Evolutionary conservation across 78 protist genomes (phyloP).

Genomic region (Bodo saltans): DNA sequence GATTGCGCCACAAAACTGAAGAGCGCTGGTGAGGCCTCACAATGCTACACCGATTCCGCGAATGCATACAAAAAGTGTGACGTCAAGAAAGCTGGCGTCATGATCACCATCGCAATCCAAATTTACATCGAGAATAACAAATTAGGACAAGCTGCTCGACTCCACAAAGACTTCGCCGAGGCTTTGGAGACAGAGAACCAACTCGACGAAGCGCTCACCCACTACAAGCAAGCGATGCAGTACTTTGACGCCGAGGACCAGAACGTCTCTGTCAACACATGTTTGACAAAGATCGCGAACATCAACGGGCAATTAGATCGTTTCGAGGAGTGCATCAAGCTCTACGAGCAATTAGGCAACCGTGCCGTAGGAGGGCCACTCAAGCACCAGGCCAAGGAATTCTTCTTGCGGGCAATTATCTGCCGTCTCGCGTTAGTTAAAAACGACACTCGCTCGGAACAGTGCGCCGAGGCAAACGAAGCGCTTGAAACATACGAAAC

Average conservation of each 20-base stretch:
- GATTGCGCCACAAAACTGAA: conserved; percentile 40
- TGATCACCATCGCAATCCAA: conserved; percentile 48
- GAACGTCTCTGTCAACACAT: conserved; percentile 32
- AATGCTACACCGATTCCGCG: conserved; percentile 52
- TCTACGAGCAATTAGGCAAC: conserved; percentile 37
- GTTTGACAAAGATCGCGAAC: conserved; percentile 54
- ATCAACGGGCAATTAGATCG: conserved; percentile 2
- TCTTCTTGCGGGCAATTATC: not conserved
- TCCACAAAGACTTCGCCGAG: conserved; percentile 62
- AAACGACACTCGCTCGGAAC: not conserved
- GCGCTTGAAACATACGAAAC: not conserved
- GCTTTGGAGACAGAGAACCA: conserved; percentile 50
- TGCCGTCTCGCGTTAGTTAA: not conserved
- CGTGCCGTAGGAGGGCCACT: not conserved
- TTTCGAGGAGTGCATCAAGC: conserved; percentile 32
- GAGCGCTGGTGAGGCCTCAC: conserved; percentile 59
- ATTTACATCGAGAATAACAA: conserved; percentile 53
- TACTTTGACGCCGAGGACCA: conserved; percentile 28
- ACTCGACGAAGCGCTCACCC: conserved; percentile 45
- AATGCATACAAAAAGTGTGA: conserved; percentile 49
- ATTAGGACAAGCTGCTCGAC: conserved; percentile 59
- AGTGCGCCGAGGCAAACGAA: not conserved
- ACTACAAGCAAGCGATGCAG: conserved; percentile 63
- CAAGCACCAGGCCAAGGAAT: not conserved
- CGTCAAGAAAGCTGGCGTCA: conserved; percentile 35